Conservation (phyloP, 768 basidiomycete genomes). For the Mycena vulgaris region DNA sequence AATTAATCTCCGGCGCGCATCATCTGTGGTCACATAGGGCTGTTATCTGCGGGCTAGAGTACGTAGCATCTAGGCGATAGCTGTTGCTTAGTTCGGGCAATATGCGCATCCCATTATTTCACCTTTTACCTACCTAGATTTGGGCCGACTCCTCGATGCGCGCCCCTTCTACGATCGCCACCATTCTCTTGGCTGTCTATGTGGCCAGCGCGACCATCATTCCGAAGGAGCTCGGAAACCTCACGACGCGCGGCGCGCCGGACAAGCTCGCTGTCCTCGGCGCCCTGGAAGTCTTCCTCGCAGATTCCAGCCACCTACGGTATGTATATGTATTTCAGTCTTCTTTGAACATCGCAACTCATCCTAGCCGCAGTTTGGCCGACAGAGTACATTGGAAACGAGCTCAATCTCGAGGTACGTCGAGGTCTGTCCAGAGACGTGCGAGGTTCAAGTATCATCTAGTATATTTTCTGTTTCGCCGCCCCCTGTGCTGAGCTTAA, state of each 20-base stretch:
- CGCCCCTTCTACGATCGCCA: background rate
- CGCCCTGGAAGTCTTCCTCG: background rate
- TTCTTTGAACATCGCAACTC: background rate
- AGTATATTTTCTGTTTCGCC: slow-evolving; percentile 19
- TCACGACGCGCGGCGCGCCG: slow-evolving; percentile 15
- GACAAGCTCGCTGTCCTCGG: slow-evolving; percentile 6
- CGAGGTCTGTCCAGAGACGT: slow-evolving; percentile 5
- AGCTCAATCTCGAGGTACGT: slow-evolving; percentile 21
- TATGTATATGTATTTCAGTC: background rate
- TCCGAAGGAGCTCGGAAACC: slow-evolving; percentile 7
- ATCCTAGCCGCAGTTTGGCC: background rate
- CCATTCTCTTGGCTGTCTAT: slow-evolving; percentile 3
- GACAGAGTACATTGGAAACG: slow-evolving; percentile 18
- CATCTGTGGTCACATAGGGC: too few relatives aligned
- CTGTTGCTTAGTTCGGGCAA: too few relatives aligned
- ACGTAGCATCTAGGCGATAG: too few relatives aligned
- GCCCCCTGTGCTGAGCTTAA: slow-evolving; percentile 7
- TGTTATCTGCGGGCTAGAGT: too few relatives aligned
- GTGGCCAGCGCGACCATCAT: slow-evolving; percentile 2
- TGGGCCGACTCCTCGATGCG: background rate
- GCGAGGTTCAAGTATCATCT: background rate
- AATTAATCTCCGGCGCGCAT: too few relatives aligned
- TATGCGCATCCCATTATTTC: background rate
- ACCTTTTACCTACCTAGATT: background rate
- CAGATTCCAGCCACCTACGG: slow-evolving; percentile 13